Conservation (phyloP, 1,284 basidiomycete species). For the Cutaneotrichosporon cutaneum region DNA sequence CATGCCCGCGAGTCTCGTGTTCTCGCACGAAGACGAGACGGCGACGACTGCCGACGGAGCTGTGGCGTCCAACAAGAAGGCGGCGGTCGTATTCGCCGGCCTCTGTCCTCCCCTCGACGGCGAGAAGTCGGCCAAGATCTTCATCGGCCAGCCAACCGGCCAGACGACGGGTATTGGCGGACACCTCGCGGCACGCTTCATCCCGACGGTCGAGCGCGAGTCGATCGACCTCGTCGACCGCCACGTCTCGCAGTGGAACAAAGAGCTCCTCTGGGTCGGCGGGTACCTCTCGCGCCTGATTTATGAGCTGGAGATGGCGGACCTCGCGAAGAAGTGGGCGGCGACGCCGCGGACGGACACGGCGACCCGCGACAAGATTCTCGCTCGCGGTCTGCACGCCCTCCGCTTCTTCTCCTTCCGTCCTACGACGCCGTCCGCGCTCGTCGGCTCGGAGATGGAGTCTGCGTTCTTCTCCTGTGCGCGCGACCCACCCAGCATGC, state of each 20-base stretch:
- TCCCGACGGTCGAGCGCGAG: slow-evolving; percentile 96
- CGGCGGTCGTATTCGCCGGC: slow-evolving; percentile 78
- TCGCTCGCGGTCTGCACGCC: slow-evolving; percentile 71
- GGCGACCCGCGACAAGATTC: slow-evolving; percentile 61
- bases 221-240: slow-evolving; percentile 79
- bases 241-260: slow-evolving; percentile 61
- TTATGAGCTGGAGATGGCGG: slow-evolving; percentile 78
- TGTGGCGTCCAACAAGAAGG: slow-evolving; percentile 63
- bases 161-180: slow-evolving; percentile 94
- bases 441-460: slow-evolving; percentile 78
- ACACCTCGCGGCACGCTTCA: slow-evolving; percentile 87
- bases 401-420: slow-evolving; percentile 88
- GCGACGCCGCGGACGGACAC: slow-evolving; percentile 52
- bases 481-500: slow-evolving; percentile 57
- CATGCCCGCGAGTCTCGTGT: slow-evolving; percentile 81
- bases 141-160: slow-evolving; percentile 58
- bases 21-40: slow-evolving; percentile 81
- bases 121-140: slow-evolving; percentile 40
- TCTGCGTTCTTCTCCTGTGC: slow-evolving; percentile 75
- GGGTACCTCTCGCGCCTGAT: slow-evolving; percentile 73
- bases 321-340: slow-evolving; percentile 51
- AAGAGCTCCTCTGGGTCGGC: slow-evolving; percentile 78
- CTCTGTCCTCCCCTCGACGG: slow-evolving; percentile 78
- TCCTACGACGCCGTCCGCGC: slow-evolving; percentile 77
- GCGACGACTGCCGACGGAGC: slow-evolving; percentile 61